Percentiles rank a stretch among this genome's conserved stretches.
Evolutionary conservation across 768 basidiomycete species (phyloP).

Genomic region (Boletellus ananas): DNA sequence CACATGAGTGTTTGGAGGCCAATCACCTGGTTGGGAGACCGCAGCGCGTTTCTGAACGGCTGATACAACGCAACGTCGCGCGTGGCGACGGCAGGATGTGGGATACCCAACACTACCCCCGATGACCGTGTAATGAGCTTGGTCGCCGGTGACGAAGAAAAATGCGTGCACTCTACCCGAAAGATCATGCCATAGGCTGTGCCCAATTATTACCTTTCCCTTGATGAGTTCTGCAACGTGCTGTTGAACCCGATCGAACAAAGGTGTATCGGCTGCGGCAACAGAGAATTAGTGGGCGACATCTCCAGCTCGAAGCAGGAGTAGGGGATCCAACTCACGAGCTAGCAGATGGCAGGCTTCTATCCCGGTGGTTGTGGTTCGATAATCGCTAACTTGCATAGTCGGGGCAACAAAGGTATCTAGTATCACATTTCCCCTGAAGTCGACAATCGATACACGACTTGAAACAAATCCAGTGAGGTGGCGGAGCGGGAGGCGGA

Average conservation of each 20-base stretch:
- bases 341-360: conserved; percentile 38
- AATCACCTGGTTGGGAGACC: conserved; percentile 60
- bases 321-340: conserved; percentile 30
- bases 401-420: conserved; percentile 70
- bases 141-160: not conserved
- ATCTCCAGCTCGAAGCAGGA: not conserved
- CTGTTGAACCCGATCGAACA: conserved; percentile 64
- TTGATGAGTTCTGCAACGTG: conserved; percentile 61
- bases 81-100: conserved; percentile 72
- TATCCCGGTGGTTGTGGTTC: conserved; percentile 62
- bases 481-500: conserved; percentile 2
- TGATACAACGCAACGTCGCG: conserved; percentile 79
- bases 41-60: conserved; percentile 72
- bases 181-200: conserved; percentile 77
- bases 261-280: conserved; percentile 36
- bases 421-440: conserved; percentile 53
- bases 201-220: conserved; percentile 71
- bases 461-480: conserved; percentile 27
- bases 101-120: conserved; percentile 67
- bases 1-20: conserved; percentile 78
- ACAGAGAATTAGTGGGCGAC: conserved; percentile 1
- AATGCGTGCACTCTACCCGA: conserved; percentile 47
- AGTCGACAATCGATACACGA: conserved; percentile 54
- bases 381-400: conserved; percentile 65
- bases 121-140: conserved; percentile 15